Evolutionary conservation across 2,329 filamentous ascomycete species (phyloP), one percentile per base, ranked within the genome.

Genomic region (Penicillium sp.): DNA sequence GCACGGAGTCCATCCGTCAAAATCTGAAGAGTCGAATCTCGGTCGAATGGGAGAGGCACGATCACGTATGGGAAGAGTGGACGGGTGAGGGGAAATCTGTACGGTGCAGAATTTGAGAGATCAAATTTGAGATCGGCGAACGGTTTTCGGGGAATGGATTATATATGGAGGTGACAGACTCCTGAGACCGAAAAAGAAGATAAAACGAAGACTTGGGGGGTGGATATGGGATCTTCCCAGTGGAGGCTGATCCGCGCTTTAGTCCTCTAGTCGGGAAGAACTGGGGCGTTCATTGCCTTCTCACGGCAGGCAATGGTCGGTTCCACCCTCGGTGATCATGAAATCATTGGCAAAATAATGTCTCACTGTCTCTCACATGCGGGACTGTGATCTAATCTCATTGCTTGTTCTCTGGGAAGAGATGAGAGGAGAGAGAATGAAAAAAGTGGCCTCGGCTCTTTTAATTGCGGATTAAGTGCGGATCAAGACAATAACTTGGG

Each of bases 161-260:
- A 41, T 53, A 48, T 47, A 41, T 40, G 39, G 18, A 21, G 22
- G 1, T n/a, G 16, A 18, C 14, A 32, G 18, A 44, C 24, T 45
- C 40, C 34, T 34, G 32, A 44, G 45, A 34, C 34, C 24, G 48
- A 31, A 43, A 41, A 54, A 39, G 48, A 39, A 54, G 31, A 51
- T 46, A 38, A 54, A 51, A 36, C 27, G 34, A 50, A 36, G 47
- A 52, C 45, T 22, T 45, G 45, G 48, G 47, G 41, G 39, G 57
- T 60, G 57, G 59, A 53, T 54, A 59, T 49, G 48, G 21, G 60
- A 58, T 60, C 54, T 54, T 48, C 58, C 50, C 53, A 38, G 60
- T 62, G 60, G 59, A 60, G 59, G 59, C 56, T 58, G 61, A 63
- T 62, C 59, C 55, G 59, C 61, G 45, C 34, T 54, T 48, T 54